These are phyloP conservation scores for Lichenothelia convexa DNA, from an alignment of 495 filamentous ascomycete genomes.

Conservation along the genomic window DNA sequence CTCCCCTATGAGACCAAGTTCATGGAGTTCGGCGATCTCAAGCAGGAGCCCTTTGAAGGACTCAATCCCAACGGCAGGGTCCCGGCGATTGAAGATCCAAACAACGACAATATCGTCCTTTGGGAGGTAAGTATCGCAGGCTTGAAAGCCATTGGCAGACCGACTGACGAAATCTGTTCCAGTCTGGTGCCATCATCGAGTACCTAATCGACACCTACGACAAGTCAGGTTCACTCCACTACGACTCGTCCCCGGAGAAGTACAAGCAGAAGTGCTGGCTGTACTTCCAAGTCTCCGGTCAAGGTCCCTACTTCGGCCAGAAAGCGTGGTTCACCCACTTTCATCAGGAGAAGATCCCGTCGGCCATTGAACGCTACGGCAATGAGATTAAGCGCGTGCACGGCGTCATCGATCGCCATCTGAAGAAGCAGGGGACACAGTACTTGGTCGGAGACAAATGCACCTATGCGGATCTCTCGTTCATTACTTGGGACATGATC, in stretches of 20 bases:
- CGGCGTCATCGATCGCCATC: constrained; percentile 33
- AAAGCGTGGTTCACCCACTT: constrained; percentile 21
- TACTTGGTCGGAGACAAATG: constrained; percentile 59
- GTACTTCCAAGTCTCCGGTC: constrained; percentile 27
- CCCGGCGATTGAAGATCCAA: constrained; percentile 46
- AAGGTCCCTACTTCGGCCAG: constrained; percentile 33
- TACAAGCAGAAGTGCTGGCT: constrained; percentile 19
- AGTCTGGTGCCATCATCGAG: constrained; percentile 11
- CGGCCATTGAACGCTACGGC: constrained; percentile 26
- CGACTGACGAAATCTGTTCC: background rate
- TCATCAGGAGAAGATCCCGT: constrained; percentile 22
- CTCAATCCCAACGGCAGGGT: constrained; percentile 61
- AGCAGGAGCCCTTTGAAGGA: constrained; percentile 32
- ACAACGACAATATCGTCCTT: constrained; percentile 42
- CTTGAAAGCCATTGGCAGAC: background rate
- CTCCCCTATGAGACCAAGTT: constrained; percentile 33
- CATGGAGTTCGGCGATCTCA: constrained; percentile 33
- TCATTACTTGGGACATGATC: constrained; percentile 14
- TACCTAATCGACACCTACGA: constrained; percentile 14
- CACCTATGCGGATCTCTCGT: constrained; percentile 48
- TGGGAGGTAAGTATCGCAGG: constrained; percentile 23
- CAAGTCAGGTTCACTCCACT: constrained; percentile 3
- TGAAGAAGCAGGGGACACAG: constrained; percentile 33
- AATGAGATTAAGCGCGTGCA: constrained; percentile 25
- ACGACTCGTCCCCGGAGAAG: constrained; percentile 5